Base-by-base conservation (phyloP, 2,329 filamentous ascomycete species). In the Escovopsis sp. region DNA sequence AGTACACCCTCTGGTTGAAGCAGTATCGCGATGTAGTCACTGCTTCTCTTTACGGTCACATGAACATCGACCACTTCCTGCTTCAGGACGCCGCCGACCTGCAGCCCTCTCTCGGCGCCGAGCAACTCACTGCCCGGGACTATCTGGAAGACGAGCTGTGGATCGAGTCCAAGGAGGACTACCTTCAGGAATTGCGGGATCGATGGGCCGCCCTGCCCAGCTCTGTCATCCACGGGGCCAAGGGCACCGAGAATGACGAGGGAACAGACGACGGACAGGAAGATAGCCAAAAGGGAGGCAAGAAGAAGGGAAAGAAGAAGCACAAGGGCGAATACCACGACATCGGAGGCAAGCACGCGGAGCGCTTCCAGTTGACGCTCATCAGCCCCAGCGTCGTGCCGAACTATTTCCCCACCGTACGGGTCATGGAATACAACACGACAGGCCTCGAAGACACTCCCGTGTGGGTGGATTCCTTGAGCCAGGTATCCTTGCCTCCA, bases 51-150 rank as follows among this genome's bases (percentile, higher is more conserved):
- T 98, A 83, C 55, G 91, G 89, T 2, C 91, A 98, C 58, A 96
- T 98, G 91, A 98, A 98, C 55, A 84, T 95, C 49, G 91, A 98
- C 53, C 91, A 98, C 59, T 98, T 98, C 61, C 74, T 96, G 55
- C 65, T 98, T 13, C 85, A 94, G 52, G 89, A 96, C 57, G 84
- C 79, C 43, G 70, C 82, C 34, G 74, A 94, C 1, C 70, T 95
- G 41, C 71, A 83, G 46, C 70, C 86, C 38, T 62, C 65, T 24
- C 62, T 67, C 1, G 45, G 65, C 8, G 48, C 61, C 35, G 51
- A 58, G 2, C 51, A 58, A 8, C 43, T 53, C 15, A 45, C 52
- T 30, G 40, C 30, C 2, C 48, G 50, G 20, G 35, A 45, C 4
- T 44, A 50, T 2, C 61, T 67, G 54, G 66, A 68, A 10, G 67